Conservation (phyloP, 2,329 filamentous ascomycete species). For the Cladosporium sp. region DNA sequence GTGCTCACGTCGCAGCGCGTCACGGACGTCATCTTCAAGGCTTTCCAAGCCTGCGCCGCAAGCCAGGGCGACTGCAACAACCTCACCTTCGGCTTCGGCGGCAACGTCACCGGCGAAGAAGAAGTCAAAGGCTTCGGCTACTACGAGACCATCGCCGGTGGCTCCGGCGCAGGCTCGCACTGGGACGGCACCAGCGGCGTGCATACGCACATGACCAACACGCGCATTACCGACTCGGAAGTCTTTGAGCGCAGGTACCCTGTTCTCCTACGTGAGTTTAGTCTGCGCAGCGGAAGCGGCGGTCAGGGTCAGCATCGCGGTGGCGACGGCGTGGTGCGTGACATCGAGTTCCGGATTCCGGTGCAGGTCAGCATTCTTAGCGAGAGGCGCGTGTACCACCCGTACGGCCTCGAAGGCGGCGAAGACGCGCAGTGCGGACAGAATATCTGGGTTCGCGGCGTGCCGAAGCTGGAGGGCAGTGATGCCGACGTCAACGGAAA, state of each 20-base stretch:
- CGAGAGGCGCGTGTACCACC: constrained; percentile 72
- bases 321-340: constrained; percentile 74
- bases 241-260: constrained; percentile 77
- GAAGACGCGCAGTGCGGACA: constrained; percentile 74
- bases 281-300: constrained; percentile 61
- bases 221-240: constrained; percentile 77
- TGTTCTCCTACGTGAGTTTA: constrained; percentile 70
- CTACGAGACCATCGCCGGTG: constrained; percentile 82
- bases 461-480: constrained; percentile 43
- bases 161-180: constrained; percentile 68
- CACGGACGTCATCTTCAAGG: constrained; percentile 79
- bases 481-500: constrained; percentile 30
- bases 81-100: constrained; percentile 79
- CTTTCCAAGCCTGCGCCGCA: constrained; percentile 76
- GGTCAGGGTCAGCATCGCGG: constrained; percentile 67
- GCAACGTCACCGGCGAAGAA: constrained; percentile 58
- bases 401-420: constrained; percentile 82
- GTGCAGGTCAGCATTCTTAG: constrained; percentile 77
- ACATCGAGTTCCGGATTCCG: constrained; percentile 78
- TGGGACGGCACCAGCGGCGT: constrained; percentile 76
- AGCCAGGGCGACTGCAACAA: constrained; percentile 82
- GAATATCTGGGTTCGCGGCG: constrained; percentile 82
- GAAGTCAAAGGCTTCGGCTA: constrained; percentile 79
- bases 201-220: constrained; percentile 87
- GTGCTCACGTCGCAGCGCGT: constrained; percentile 76